These are phyloP conservation scores for Hippophae tibetana DNA, from an alignment of 306 rosid genomes.

Conservation along the genomic window DNA sequence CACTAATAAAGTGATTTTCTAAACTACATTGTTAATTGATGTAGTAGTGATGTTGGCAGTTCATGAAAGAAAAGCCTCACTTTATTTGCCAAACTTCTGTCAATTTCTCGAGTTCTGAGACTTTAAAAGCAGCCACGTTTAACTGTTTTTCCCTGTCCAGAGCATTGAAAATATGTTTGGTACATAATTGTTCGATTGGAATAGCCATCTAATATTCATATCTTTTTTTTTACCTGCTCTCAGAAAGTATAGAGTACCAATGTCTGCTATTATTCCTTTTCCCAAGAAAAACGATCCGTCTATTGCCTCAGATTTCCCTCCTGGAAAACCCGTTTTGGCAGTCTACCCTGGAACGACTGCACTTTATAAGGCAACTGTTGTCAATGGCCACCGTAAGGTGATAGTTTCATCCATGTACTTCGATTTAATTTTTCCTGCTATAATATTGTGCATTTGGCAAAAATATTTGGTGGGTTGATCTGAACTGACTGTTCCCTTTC, in stretches of 20 bases:
- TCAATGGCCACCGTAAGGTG: constrained; percentile 85
- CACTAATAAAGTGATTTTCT: no score
- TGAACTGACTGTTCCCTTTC: constrained; percentile 30
- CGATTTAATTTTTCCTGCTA: no score
- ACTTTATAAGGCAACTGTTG: constrained; percentile 95
- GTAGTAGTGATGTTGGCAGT: no score
- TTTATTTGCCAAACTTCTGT: no score
- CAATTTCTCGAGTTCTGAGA: no score
- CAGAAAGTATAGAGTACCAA: constrained; percentile 83
- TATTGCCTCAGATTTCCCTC: constrained; percentile 52
- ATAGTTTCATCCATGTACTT: constrained; percentile 9
- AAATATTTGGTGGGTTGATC: neutral
- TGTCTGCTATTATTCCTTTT: constrained; percentile 78
- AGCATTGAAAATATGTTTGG: no score
- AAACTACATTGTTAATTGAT: no score
- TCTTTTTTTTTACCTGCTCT: constrained; percentile 14
- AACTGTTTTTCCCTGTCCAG: no score
- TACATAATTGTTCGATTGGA: no score
- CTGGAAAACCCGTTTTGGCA: constrained; percentile 85
- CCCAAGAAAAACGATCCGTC: constrained; percentile 85
- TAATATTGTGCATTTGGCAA: neutral
- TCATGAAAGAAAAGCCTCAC: no score
- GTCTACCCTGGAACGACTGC: constrained; percentile 99
- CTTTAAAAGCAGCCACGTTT: no score
- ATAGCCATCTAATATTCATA: no score